Percentiles rank a stretch among this genome's conserved stretches.
Conservation (phyloP, 2,329 filamentous ascomycete species). For the Paecilomyces dactylethromorphus region DNA sequence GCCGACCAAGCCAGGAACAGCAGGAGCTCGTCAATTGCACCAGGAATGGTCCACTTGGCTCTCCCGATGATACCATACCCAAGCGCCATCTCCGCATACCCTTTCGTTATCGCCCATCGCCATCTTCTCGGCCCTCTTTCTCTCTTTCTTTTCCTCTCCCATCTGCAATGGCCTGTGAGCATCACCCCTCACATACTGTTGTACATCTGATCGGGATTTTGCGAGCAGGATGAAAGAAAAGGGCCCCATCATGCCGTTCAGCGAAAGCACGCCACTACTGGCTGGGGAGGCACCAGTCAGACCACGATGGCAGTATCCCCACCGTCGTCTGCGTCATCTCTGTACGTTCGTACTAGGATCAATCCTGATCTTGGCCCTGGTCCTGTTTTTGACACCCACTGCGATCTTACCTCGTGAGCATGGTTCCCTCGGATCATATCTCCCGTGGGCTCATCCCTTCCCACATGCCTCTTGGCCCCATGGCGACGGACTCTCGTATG, state of each 20-base stretch:
- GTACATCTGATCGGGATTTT: not conserved
- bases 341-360: conserved; percentile 35
- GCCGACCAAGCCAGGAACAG: not conserved
- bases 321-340: conserved; percentile 34
- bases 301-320: conserved; percentile 33
- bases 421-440: conserved; percentile 32
- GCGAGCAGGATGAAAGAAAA: conserved; percentile 27
- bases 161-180: not conserved
- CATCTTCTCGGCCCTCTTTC: not conserved
- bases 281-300: conserved; percentile 33
- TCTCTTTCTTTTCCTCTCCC: not conserved
- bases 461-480: conserved; percentile 36
- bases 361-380: conserved; percentile 30
- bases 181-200: not conserved
- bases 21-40: not conserved
- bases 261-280: conserved; percentile 37
- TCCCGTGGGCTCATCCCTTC: conserved; percentile 32
- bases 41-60: not conserved
- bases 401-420: conserved; percentile 31
- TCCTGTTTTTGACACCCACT: conserved; percentile 36
- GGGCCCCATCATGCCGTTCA: conserved; percentile 21
- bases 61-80: not conserved
- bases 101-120: not conserved
- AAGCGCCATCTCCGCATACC: not conserved
- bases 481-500: conserved; percentile 43